Conservation (phyloP, 495 filamentous ascomycete genomes). For the Tuber microsphaerosporum region DNA sequence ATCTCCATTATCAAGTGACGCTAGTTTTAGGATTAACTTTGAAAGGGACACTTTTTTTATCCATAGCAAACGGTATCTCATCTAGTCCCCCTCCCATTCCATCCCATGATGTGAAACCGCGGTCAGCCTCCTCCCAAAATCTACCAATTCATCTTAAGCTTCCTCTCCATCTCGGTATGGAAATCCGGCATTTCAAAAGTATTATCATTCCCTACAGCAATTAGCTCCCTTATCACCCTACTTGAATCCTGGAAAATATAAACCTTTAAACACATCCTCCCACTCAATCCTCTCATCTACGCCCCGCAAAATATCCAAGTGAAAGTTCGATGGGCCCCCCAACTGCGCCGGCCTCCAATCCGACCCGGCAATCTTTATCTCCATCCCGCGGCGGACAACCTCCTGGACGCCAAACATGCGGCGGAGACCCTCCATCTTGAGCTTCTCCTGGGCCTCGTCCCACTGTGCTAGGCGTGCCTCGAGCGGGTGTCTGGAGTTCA, state of each 20-base stretch:
- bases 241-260: background rate
- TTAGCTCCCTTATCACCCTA: conserved; percentile 37
- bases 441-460: conserved; percentile 70
- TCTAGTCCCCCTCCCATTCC: background rate
- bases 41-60: background rate
- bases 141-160: conserved; percentile 66
- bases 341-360: conserved; percentile 42
- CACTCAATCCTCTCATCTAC: conserved; percentile 66
- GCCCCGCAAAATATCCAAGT: conserved; percentile 70
- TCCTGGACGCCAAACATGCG: conserved; percentile 87
- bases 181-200: conserved; percentile 61
- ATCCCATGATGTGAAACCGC: background rate
- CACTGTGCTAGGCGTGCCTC: conserved; percentile 79
- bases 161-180: conserved; percentile 90
- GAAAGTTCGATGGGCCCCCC: conserved; percentile 46
- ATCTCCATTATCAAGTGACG: background rate
- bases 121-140: conserved; percentile 11
- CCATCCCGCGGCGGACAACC: conserved; percentile 89
- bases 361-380: conserved; percentile 66
- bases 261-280: conserved; percentile 82
- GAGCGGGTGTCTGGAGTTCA: conserved; percentile 65
- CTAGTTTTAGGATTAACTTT: background rate
- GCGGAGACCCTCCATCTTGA: conserved; percentile 81
- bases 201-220: conserved; percentile 48
- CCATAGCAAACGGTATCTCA: background rate